Conservation (phyloP, 2,329 filamentous ascomycete genomes). For the Pyrenophora teres region DNA sequence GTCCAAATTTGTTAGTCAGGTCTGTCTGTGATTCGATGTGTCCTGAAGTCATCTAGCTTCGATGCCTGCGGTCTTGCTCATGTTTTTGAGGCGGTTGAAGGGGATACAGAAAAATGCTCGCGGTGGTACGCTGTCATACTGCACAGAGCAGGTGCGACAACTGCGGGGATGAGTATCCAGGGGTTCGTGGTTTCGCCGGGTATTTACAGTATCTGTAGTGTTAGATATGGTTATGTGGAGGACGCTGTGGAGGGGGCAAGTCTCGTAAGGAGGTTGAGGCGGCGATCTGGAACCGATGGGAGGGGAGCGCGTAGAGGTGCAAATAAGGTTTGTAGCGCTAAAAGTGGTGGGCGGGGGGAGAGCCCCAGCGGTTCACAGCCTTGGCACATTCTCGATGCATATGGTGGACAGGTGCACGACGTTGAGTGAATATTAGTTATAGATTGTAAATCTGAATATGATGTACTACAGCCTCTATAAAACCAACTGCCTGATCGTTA, state of each 20-base stretch:
- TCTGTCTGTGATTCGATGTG: neutral
- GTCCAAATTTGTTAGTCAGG: neutral
- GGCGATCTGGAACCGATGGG: conserved; percentile 1
- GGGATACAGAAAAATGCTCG: too few species aligned
- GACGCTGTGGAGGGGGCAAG: neutral
- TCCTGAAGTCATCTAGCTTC: too few species aligned
- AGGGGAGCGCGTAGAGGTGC: conserved; percentile 13
- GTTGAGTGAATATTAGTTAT: neutral
- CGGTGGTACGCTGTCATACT: too few species aligned
- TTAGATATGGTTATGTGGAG: neutral
- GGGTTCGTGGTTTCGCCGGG: too few species aligned
- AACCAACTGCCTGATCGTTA: conserved; percentile 10
- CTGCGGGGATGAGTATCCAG: neutral
- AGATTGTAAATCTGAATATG: neutral
- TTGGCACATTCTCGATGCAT: conserved; percentile 12
- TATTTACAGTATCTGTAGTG: neutral
- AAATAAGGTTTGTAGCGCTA: conserved; percentile 25
- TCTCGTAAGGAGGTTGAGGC: neutral
- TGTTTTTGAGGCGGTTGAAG: neutral
- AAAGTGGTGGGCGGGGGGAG: conserved; percentile 6
- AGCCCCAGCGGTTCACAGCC: conserved; percentile 9
- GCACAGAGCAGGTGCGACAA: neutral
- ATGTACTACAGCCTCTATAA: neutral
- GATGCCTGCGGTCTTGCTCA: too few species aligned
- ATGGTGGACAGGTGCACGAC: neutral